Conservation (phyloP, 176 grass and related monocot species). For the Triticum aestivum region IWGSC_CS_RefSeq_v2.1 NC_057798.1:290408231-290408730, state of each 20-base stretch:
- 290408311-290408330: no score
- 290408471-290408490: neutral
- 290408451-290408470: neutral
- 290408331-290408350: no score
- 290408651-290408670: neutral
- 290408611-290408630: slow-evolving; percentile 1
- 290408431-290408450: no score
- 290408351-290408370: no score
- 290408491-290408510: neutral
- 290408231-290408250: no score
- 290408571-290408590: slow-evolving; percentile 1
- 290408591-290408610: neutral
- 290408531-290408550: neutral
- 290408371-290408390: no score
- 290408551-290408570: neutral
- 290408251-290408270: no score
- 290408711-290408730: neutral
- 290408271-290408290: no score
- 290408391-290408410: no score
- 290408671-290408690: neutral
- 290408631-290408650: neutral
- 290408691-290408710: neutral
- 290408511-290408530: slow-evolving; percentile 18
- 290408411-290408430: no score
- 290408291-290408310: no score